Percentiles rank a stretch among this genome's conserved stretches.
Evolutionary conservation across 257 asterid genomes (phyloP).

Genomic region (Anisodus acutangulus): DNA sequence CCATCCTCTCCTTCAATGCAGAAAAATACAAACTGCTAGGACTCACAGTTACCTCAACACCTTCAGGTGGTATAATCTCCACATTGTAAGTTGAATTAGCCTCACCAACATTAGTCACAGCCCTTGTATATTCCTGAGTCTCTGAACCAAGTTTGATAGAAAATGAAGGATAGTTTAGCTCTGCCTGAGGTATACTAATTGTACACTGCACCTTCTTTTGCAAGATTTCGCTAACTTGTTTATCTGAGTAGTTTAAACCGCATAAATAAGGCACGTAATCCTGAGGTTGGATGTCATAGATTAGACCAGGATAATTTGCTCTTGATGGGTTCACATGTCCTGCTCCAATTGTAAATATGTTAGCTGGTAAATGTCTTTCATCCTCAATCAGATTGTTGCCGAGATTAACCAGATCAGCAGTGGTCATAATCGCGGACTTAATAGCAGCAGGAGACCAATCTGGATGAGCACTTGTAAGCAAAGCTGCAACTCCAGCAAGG

Average conservation of each 20-base stretch:
- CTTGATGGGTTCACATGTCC: slow-evolving; percentile 36
- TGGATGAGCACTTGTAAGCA: slow-evolving; percentile 37
- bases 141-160: slow-evolving; percentile 27
- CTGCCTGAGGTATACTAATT: slow-evolving; percentile 27
- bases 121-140: slow-evolving; percentile 29
- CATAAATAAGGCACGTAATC: slow-evolving; percentile 38
- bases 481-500: slow-evolving; percentile 40
- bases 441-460: slow-evolving; percentile 42
- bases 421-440: slow-evolving; percentile 42
- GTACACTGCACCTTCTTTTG: slow-evolving; percentile 24
- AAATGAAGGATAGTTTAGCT: slow-evolving; percentile 38
- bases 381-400: slow-evolving; percentile 17
- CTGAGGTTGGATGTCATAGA: slow-evolving; percentile 30
- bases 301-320: slow-evolving; percentile 38
- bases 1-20: slow-evolving; percentile 20
- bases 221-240: not conserved
- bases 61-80: slow-evolving; percentile 21
- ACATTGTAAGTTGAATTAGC: slow-evolving; percentile 22
- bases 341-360: slow-evolving; percentile 31
- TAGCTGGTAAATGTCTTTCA: slow-evolving; percentile 19
- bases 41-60: slow-evolving; percentile 26
- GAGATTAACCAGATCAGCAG: slow-evolving; percentile 32
- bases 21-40: slow-evolving; percentile 29
- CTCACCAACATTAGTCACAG: slow-evolving; percentile 36
- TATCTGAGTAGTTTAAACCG: slow-evolving; percentile 32